Evolutionary conservation across 2,329 filamentous ascomycete genomes (phyloP).

Genomic region (Pseudofabraea citricarpa): DNA sequence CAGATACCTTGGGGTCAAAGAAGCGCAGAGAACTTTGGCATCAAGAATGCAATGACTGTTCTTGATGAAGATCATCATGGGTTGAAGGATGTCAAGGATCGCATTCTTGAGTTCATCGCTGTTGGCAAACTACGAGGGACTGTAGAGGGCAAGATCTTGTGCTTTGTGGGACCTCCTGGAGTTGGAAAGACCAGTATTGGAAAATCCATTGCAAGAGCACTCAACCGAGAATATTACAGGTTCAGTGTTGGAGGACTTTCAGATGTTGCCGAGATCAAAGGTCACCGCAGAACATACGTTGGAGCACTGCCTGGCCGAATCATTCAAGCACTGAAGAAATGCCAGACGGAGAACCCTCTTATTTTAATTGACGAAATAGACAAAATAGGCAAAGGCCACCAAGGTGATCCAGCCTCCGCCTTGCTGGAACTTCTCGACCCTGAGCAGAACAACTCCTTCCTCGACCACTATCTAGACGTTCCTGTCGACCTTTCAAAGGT

Average conservation of each 20-base stretch:
- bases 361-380: conserved; percentile 97
- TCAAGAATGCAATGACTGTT: conserved; percentile 83
- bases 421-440: conserved; percentile 91
- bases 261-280: conserved; percentile 98
- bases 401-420: conserved; percentile 92
- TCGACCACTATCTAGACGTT: conserved; percentile 98
- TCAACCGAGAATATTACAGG: conserved; percentile 95
- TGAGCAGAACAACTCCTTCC: conserved; percentile 94
- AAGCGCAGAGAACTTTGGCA: conserved; percentile 94
- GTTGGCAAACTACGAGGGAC: conserved; percentile 95
- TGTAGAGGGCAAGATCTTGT: conserved; percentile 96
- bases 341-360: conserved; percentile 95
- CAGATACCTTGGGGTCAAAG: conserved; percentile 97
- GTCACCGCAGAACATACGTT: conserved; percentile 92
- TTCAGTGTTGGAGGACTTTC: conserved; percentile 97
- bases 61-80: conserved; percentile 96
- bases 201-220: conserved; percentile 90
- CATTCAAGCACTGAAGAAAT: conserved; percentile 98
- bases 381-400: conserved; percentile 94
- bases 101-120: conserved; percentile 96
- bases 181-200: conserved; percentile 99
- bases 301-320: conserved; percentile 93
- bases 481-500: conserved; percentile 97
- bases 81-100: conserved; percentile 95
- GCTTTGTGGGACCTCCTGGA: conserved; percentile 94